A percentile compares a stretch with the other conserved stretches of the same genome.
phyloP scores from a whole-genome alignment of 176 grass and related monocot species.

The Rhynchospora breviuscula region DNA sequence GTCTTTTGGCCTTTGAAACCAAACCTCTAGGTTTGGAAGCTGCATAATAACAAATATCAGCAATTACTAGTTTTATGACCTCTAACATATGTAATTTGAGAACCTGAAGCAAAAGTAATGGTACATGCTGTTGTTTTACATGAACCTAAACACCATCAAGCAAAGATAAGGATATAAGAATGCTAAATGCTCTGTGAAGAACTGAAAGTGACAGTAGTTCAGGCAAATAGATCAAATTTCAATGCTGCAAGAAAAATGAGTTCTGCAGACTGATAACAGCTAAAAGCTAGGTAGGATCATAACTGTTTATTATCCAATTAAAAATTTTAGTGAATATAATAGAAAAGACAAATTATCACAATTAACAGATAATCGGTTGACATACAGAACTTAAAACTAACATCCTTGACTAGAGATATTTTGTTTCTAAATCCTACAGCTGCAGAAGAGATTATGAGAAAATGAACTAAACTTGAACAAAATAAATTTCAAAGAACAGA shows the following conservation, averaged over 20 bases:
- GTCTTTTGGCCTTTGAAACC: conserved; percentile 97
- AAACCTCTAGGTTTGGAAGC: conserved; percentile 90
- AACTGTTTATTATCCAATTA: not conserved
- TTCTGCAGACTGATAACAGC: too few relatives aligned
- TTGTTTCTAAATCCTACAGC: too few relatives aligned
- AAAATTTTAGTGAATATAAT: not conserved
- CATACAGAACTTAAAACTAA: not conserved
- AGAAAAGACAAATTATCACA: not conserved
- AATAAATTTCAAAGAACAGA: not conserved
- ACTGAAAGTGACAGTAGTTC: not conserved
- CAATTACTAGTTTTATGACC: not conserved
- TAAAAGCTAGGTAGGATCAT: not conserved
- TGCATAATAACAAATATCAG: conserved; percentile 23
- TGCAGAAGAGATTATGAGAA: not conserved
- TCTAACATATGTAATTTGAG: not conserved
- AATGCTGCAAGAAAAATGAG: not conserved
- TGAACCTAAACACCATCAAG: not conserved
- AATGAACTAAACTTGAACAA: not conserved
- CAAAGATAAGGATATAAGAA: not conserved
- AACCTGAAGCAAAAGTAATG: not conserved
- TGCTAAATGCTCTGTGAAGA: not conserved
- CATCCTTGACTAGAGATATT: too few relatives aligned
- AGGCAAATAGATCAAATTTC: not conserved
- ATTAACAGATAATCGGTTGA: not conserved
- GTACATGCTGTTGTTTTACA: not conserved